Base-by-base conservation (phyloP, 257 asterid species). In the Solanum piurae region DNA sequence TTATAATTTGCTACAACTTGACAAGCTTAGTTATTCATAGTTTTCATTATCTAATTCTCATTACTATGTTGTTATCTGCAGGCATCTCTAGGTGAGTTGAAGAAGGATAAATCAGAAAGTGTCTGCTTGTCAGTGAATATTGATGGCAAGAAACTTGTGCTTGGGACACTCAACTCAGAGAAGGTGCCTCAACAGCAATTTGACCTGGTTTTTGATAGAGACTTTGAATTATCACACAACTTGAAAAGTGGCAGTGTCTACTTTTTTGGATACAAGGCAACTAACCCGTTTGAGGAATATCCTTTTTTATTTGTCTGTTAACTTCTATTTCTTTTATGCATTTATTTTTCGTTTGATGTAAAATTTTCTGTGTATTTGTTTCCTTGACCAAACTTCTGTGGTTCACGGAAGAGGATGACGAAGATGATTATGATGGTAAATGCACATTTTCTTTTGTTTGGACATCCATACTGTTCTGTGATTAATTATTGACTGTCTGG, bases 171-270 rank as follows among this genome's bases (percentile, higher is more conserved):
- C 33, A 36, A 20, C 42, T 75, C 83, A 6, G 90, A 79, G 8
- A 88, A 88, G 46, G 46, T 88, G 46, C 90, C 88, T 16, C 90
- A 88, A 69, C 90, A 85, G 25, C 88, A 76, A 36, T 88, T 88
- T 77, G 90, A 86, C 86, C 62, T 88, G 83, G 72, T 64, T 36
- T 88, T 88, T 66, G 76, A 88, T 25, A 88, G 14, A 77, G 86
- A 86, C 11, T 85, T 88, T 46, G 88, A 86, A 71, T 46, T 88
- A 52, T 88, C 90, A 16, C 90, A 88, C 88, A 86, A 86, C 88
- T 86, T 82, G 87, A 85, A 86, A 27, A 80, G 27, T 79, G 90
- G 88, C 23, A 88, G 86, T 23, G 88, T 88, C 40, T 88, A 76
- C 79, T 88, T 88, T 55, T 77, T 42, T 66, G 90, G 90, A 77